Conservation (phyloP, 2,329 filamentous ascomycete genomes). For the Cytospora piceicola region DNA sequence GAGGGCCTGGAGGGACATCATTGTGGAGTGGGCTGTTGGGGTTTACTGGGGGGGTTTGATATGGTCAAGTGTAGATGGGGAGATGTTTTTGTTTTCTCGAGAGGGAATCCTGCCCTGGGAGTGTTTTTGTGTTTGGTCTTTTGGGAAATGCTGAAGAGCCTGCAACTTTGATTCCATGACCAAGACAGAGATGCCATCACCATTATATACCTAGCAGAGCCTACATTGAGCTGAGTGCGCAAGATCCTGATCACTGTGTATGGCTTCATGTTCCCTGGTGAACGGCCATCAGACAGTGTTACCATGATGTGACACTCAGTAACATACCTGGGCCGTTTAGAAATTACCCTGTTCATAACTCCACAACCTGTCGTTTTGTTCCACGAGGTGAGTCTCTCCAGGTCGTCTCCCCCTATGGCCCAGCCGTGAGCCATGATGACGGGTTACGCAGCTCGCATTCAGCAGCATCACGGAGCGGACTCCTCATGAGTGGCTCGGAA, state of each 20-base stretch:
- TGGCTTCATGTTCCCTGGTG: not conserved
- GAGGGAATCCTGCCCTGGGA: not conserved
- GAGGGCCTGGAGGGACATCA: not conserved
- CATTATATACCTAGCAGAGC: not conserved
- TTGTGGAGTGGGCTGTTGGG: not conserved
- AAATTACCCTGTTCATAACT: too few relatives aligned
- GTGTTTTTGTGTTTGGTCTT: not conserved
- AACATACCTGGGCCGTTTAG: too few relatives aligned
- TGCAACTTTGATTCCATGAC: not conserved
- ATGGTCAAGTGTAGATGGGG: not conserved
- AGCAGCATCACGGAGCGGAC: too few relatives aligned
- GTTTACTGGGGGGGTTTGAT: not conserved
- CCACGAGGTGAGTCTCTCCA: too few relatives aligned
- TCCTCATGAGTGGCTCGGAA: too few relatives aligned
- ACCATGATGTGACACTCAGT: too few relatives aligned
- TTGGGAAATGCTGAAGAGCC: not conserved
- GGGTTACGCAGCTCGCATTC: too few relatives aligned
- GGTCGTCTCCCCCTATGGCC: too few relatives aligned
- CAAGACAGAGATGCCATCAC: not conserved
- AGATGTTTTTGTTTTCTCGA: not conserved
- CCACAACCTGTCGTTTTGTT: too few relatives aligned
- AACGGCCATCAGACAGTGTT: not conserved
- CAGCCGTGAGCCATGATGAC: too few relatives aligned
- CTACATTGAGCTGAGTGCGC: not conserved
- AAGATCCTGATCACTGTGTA: not conserved